Percentiles rank a stretch among this genome's conserved stretches.
phyloP scores from a whole-genome alignment of 345 rosid genomes.

The Gossypium stocksii region DNA sequence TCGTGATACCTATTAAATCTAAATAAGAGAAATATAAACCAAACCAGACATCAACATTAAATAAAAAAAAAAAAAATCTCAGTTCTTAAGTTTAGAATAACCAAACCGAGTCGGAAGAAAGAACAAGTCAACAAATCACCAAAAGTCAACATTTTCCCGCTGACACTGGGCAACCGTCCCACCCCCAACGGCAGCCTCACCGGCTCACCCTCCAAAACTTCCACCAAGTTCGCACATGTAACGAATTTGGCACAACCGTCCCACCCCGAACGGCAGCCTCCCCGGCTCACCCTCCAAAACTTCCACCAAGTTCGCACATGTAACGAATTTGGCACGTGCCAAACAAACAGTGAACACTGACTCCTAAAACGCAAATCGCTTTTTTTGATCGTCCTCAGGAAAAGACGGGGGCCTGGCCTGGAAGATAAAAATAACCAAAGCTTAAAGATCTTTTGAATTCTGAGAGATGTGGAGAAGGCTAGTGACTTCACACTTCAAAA shows the following conservation, averaged over 20 bases:
- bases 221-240: not conserved
- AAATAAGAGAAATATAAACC: too few relatives aligned
- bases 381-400: constrained; percentile 11
- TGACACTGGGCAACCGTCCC: too few relatives aligned
- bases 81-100: too few relatives aligned
- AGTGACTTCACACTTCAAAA: constrained; percentile 57
- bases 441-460: constrained; percentile 1
- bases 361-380: not conserved
- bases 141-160: too few relatives aligned
- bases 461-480: constrained; percentile 77
- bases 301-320: not conserved
- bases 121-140: too few relatives aligned
- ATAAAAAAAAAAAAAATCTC: too few relatives aligned
- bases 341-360: not conserved
- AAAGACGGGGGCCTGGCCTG: constrained; percentile 35
- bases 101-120: too few relatives aligned
- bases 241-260: not conserved
- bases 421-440: constrained; percentile 12
- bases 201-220: not conserved
- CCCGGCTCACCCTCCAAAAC: too few relatives aligned
- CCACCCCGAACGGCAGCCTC: too few relatives aligned
- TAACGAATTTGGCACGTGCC: not conserved
- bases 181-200: too few relatives aligned
- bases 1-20: too few relatives aligned
- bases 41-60: too few relatives aligned